Conservation (phyloP, 2,329 filamentous ascomycete species). For the Rhexocercosporidium sp. region DNA sequence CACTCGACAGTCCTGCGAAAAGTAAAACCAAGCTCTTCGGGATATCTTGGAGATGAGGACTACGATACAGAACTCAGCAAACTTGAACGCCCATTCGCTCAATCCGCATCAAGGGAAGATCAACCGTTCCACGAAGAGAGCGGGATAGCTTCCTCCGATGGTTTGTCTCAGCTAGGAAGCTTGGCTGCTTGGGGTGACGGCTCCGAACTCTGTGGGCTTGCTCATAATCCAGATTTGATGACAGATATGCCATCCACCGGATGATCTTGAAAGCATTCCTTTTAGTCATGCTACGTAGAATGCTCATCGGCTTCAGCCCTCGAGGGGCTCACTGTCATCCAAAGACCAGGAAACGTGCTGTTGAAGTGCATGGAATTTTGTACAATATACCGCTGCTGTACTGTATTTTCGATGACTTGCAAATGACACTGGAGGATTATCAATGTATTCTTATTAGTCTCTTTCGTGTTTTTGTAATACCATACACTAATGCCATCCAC, state of each 20-base stretch:
- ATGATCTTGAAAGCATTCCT: not conserved
- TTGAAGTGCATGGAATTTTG: not conserved
- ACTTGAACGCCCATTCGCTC: not conserved
- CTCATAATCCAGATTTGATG: not conserved
- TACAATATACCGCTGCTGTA: not conserved
- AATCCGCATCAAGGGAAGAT: not conserved
- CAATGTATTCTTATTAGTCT: not conserved
- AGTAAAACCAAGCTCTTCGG: conserved; percentile 43
- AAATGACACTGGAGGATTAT: not conserved
- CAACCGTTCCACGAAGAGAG: not conserved
- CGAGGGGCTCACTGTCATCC: not conserved
- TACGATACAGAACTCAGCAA: not conserved
- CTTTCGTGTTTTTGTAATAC: not conserved
- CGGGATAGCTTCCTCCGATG: not conserved
- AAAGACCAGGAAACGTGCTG: not conserved
- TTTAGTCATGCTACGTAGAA: not conserved
- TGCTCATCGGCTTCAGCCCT: not conserved
- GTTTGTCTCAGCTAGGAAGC: not conserved
- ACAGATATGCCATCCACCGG: not conserved
- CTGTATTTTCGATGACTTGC: not conserved
- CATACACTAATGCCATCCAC: not conserved
- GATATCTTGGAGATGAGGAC: conserved; percentile 36
- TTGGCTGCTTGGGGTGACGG: not conserved
- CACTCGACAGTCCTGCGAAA: conserved; percentile 34
- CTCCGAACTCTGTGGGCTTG: not conserved